Conservation (phyloP, 208 protist species). For the Trypanosoma congolense region DNA sequence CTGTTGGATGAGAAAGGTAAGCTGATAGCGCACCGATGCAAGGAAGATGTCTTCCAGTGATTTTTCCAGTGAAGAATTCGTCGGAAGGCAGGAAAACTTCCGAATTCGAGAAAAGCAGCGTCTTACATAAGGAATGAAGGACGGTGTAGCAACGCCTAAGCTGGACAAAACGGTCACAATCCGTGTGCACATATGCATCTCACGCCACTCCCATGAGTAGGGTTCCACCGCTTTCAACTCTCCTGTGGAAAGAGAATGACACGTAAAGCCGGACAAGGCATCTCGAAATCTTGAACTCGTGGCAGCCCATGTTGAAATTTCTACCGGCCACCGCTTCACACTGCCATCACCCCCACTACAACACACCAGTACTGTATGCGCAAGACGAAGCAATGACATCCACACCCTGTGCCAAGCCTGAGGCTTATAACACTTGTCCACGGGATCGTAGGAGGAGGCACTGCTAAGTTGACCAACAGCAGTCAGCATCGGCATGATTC, state of each 20-base stretch:
- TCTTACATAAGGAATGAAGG: constrained; percentile 39
- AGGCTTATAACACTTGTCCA: constrained; percentile 23
- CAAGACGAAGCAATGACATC: constrained; percentile 41
- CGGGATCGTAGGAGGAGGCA: constrained; percentile 30
- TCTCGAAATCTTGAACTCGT: constrained; percentile 41
- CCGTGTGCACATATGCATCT: constrained; percentile 42
- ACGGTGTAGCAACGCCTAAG: constrained; percentile 25
- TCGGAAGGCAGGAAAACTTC: constrained; percentile 16
- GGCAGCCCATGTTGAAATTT: constrained; percentile 24
- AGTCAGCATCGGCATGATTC: constrained; percentile 30
- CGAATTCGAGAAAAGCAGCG: constrained; percentile 39
- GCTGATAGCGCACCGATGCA: constrained; percentile 27
- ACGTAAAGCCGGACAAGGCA: constrained; percentile 46
- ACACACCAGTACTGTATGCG: constrained; percentile 23
- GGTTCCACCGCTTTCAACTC: constrained; percentile 10
- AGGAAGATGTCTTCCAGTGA: constrained; percentile 21
- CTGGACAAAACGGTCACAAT: constrained; percentile 34
- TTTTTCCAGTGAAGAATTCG: constrained; percentile 4
- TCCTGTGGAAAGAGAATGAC: background rate
- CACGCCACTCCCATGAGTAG: constrained; percentile 56
- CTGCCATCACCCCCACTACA: constrained; percentile 6
- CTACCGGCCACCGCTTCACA: constrained; percentile 25
- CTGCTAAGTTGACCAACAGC: constrained; percentile 48
- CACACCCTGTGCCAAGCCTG: constrained; percentile 57
- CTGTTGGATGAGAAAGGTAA: constrained; percentile 27